phyloP scores from a whole-genome alignment of 2,329 filamentous ascomycete species.

The Scleromitrula shiraiana region DNA sequence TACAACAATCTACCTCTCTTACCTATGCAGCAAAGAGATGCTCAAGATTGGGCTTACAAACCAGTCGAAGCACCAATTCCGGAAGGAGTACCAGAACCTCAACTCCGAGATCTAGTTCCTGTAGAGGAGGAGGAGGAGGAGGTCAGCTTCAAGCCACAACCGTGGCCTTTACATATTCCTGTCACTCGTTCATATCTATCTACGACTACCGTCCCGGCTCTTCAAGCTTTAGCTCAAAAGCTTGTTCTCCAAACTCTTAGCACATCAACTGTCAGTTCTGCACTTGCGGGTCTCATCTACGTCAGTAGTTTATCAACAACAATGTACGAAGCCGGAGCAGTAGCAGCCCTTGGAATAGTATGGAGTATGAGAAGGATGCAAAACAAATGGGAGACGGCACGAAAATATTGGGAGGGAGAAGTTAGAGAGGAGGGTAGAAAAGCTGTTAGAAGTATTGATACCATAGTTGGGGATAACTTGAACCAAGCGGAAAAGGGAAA shows the following conservation, averaged over 20 bases:
- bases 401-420: constrained; percentile 55
- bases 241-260: constrained; percentile 65
- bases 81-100: constrained; percentile 14
- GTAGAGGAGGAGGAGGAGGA: constrained; percentile 17
- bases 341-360: constrained; percentile 52
- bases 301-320: constrained; percentile 44
- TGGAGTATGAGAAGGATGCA: constrained; percentile 54
- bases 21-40: neutral
- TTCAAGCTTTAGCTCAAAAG: constrained; percentile 65
- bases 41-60: constrained; percentile 24
- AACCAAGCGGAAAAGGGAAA: constrained; percentile 6
- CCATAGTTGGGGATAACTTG: constrained; percentile 35
- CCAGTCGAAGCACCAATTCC: constrained; percentile 3
- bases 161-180: constrained; percentile 69
- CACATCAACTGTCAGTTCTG: constrained; percentile 55
- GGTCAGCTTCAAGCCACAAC: constrained; percentile 13
- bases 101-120: constrained; percentile 17
- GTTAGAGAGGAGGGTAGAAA: constrained; percentile 60
- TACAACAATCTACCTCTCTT: constrained; percentile 5
- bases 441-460: constrained; percentile 49
- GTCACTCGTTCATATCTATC: constrained; percentile 60
- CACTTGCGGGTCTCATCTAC: constrained; percentile 49
- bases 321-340: constrained; percentile 53
- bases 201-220: constrained; percentile 57
- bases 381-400: constrained; percentile 52